Conservation (phyloP, 1,139 yeast species). For the Hansenula lynferdii region DNA sequence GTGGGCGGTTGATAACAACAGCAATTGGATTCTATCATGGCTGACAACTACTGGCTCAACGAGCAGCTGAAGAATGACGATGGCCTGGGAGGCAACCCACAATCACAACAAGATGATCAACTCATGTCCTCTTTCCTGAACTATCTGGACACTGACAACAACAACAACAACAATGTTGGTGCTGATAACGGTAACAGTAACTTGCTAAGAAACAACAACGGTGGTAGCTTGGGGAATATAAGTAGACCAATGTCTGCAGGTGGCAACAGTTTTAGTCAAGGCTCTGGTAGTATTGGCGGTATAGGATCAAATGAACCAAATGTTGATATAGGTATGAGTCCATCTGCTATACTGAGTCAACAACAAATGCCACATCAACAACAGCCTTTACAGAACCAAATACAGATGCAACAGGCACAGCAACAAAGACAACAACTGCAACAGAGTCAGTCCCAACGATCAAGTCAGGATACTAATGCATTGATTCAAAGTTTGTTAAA, state of each 20-base stretch:
- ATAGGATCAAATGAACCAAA: slow-evolving; percentile 3
- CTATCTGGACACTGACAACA: slow-evolving; percentile 14
- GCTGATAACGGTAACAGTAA: neutral
- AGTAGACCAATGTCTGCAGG: neutral
- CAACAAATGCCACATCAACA: slow-evolving; percentile 6
- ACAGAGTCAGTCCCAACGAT: neutral
- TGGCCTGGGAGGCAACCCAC: slow-evolving; percentile 7
- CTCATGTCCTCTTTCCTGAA: slow-evolving; percentile 23
- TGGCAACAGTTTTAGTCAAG: slow-evolving; percentile 1
- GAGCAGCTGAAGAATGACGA: slow-evolving; percentile 21
- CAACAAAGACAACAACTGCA: slow-evolving; percentile 6
- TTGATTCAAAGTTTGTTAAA: slow-evolving; percentile 4
- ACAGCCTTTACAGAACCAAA: slow-evolving; percentile 4
- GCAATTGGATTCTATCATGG: slow-evolving; percentile 8
- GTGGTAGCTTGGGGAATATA: neutral
- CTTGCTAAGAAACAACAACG: slow-evolving; percentile 2
- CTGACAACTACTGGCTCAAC: slow-evolving; percentile 23
- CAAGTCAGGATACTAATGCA: slow-evolving; percentile 5
- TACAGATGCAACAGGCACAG: slow-evolving; percentile 5
- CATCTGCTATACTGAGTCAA: slow-evolving; percentile 8
- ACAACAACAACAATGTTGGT: slow-evolving; percentile 1
- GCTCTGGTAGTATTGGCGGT: neutral
- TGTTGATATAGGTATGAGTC: slow-evolving; percentile 8
- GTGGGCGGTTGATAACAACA: neutral
- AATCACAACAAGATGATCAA: slow-evolving; percentile 18